Conservation (phyloP, 345 rosid genomes). For the Euphorbia tirucalli region DNA sequence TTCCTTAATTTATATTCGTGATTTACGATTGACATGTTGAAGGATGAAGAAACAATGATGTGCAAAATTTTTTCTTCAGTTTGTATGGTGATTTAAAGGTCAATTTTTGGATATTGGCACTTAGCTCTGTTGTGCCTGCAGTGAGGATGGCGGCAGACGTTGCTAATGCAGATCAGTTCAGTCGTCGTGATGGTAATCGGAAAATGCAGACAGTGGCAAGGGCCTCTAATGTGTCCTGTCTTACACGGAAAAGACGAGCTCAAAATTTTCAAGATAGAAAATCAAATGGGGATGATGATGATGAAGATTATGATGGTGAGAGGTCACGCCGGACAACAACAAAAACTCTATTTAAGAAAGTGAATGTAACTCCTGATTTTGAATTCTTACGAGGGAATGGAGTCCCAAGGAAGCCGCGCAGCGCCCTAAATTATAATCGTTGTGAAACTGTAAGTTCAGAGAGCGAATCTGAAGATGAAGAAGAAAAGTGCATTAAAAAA, state of each 20-base stretch:
- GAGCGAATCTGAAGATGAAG: slow-evolving; percentile 26
- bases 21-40: too few species aligned
- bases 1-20: too few species aligned
- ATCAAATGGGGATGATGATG: neutral
- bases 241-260: slow-evolving; percentile 25
- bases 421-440: slow-evolving; percentile 9
- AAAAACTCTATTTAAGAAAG: neutral
- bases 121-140: slow-evolving; percentile 24
- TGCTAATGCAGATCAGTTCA: slow-evolving; percentile 21
- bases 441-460: slow-evolving; percentile 10
- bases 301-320: neutral
- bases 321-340: neutral
- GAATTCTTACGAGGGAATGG: slow-evolving; percentile 9
- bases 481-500: slow-evolving; percentile 24
- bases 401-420: slow-evolving; percentile 24
- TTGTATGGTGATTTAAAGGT: too few species aligned
- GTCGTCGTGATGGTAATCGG: neutral
- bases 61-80: too few species aligned
- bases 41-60: too few species aligned
- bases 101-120: too few species aligned
- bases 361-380: slow-evolving; percentile 2
- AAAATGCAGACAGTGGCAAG: slow-evolving; percentile 12
- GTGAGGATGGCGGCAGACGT: slow-evolving; percentile 40
- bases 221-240: too few species aligned
- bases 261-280: neutral